Evolutionary conservation across 192 early-diverging fungal genomes (phyloP), one percentile per base, ranked within the genome.

Genomic region (Backusella sp.): DNA sequence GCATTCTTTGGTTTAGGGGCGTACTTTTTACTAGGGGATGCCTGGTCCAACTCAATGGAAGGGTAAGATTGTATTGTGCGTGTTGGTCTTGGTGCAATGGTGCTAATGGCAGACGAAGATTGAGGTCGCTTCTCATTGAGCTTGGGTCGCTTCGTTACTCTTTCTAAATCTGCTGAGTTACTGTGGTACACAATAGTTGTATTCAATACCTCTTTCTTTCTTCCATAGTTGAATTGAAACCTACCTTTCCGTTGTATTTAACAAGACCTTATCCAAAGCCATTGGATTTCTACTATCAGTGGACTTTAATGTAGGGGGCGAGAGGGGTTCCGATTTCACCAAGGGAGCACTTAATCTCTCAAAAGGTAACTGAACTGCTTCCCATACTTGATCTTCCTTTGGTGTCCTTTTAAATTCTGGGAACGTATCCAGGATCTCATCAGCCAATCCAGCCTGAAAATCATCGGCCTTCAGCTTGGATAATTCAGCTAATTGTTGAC

Each of bases 251-350:
- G 6, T 71, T 28, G 41, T 41, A 71, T 37, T 72, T 6, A 67
- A 15, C 19, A 77, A 70, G 21, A 79, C 81, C 75, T 79, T 74
- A 17, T 77, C 83, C 17, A 82, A 42, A 21, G 81, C 81, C 72
- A 84, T 79, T 52, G 70, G 72, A 19, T 79, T 77, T 49, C 70
- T 71, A 46, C 7, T 41, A 42, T 71, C 70, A 8, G 28, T 46
- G 4, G 26, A 14, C 23, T 71, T 39, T 62, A 62, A 62, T 28
- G 23, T 11, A 62, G 69, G 77, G 21, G 78, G 74, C 9, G 76
- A 77, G 39, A 66, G 14, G 14, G 73, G 82, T 26, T 74, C 78
- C 11, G 73, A 30, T 42, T 78, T 78, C 5, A 80, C 49, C 53
- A 71, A 59, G 44, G 62, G 77, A 28, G 56, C 56, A 12, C 56